These are phyloP conservation scores for Penicillium sp. DNA, from an alignment of 2,329 filamentous ascomycete genomes.

Conservation along the genomic window DNA sequence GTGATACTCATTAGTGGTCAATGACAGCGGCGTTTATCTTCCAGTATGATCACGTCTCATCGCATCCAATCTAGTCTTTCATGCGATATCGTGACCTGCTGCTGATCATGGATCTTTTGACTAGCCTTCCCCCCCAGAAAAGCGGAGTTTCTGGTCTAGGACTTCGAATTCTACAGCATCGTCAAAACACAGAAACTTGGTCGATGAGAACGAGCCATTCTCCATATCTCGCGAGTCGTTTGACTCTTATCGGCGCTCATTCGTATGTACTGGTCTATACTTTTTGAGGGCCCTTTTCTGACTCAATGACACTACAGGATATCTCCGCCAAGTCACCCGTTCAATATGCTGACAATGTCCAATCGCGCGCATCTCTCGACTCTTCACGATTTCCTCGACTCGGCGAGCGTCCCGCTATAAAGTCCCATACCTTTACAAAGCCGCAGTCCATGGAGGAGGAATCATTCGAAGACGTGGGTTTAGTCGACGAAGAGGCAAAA, in stretches of 20 bases:
- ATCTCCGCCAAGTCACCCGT: conserved; percentile 85
- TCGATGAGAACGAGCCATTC: conserved; percentile 85
- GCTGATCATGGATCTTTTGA: conserved; percentile 6
- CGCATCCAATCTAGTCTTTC: background rate
- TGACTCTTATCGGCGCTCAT: conserved; percentile 91
- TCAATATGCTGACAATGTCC: conserved; percentile 52
- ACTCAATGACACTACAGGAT: conserved; percentile 56
- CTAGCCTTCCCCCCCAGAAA: conserved; percentile 84
- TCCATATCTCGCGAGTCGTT: conserved; percentile 95
- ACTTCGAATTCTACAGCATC: conserved; percentile 48
- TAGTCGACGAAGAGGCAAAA: conserved; percentile 67
- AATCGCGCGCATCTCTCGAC: conserved; percentile 76
- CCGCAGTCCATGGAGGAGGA: conserved; percentile 69
- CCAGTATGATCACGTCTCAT: conserved; percentile 58
- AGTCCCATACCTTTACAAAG: conserved; percentile 55
- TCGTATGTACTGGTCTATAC: conserved; percentile 57
- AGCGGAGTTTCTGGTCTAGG: conserved; percentile 71
- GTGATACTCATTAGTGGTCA: conserved; percentile 66
- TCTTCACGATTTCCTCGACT: conserved; percentile 66
- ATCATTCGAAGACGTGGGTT: conserved; percentile 82
- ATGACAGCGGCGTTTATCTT: conserved; percentile 90
- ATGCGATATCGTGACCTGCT: background rate
- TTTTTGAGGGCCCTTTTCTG: conserved; percentile 9
- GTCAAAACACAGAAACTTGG: conserved; percentile 59
- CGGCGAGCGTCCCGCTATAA: conserved; percentile 59